Conservation (phyloP, 768 basidiomycete species). For the Boletus coccyginus region DNA sequence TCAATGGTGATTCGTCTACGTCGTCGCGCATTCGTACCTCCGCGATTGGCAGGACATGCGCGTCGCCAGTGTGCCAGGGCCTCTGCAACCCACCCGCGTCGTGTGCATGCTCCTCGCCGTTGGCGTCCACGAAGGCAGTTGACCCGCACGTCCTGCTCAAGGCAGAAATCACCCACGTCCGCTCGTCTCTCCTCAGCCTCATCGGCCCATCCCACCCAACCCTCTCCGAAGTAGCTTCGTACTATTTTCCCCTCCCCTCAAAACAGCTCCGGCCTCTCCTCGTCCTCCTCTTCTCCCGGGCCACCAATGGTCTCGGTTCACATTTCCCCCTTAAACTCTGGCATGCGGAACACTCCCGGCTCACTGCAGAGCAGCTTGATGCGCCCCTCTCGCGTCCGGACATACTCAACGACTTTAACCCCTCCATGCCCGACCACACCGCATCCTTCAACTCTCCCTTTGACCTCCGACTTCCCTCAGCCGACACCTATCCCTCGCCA, state of each 20-base stretch:
- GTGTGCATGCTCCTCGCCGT: conserved; percentile 15
- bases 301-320: conserved; percentile 85
- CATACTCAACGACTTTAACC: conserved; percentile 90
- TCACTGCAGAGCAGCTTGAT: conserved; percentile 64
- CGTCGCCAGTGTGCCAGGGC: conserved; percentile 43
- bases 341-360: conserved; percentile 58
- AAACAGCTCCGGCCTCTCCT: conserved; percentile 90
- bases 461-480: conserved; percentile 39
- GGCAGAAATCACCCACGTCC: conserved; percentile 69
- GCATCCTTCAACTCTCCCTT: conserved; percentile 64
- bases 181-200: conserved; percentile 68
- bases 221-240: conserved; percentile 83
- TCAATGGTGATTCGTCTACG: conserved; percentile 16
- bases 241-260: conserved; percentile 87
- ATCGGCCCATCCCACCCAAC: conserved; percentile 88
- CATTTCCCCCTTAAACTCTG: conserved; percentile 59
- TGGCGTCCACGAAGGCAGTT: conserved; percentile 22
- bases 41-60: conserved; percentile 13
- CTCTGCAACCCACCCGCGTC: conserved; percentile 32
- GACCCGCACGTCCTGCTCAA: conserved; percentile 74
- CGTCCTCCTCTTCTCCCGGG: conserved; percentile 85
- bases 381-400: conserved; percentile 74
- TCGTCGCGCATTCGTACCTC: conserved; percentile 3
- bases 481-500: conserved; percentile 24
- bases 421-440: conserved; percentile 76